Conservation (phyloP, 257 asterid species). For the Anisodus tanguticus region DNA sequence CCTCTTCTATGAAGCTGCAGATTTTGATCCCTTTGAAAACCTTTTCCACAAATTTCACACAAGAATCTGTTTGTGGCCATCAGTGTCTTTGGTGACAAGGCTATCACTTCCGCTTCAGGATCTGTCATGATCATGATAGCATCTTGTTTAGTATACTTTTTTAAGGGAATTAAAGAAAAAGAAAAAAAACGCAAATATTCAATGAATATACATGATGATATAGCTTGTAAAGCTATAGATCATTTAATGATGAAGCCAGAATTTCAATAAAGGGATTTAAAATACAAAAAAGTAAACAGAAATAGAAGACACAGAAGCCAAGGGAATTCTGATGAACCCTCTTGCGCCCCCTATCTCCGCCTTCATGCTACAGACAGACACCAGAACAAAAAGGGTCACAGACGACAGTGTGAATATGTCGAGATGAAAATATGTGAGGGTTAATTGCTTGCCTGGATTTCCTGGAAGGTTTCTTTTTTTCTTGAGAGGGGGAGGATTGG, state of each 20-base stretch:
- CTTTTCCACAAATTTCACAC: slow-evolving; percentile 93
- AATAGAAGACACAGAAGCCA: too few species aligned
- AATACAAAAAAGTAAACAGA: not conserved
- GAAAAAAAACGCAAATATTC: slow-evolving; percentile 10
- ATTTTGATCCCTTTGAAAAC: slow-evolving; percentile 92
- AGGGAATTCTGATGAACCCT: too few species aligned
- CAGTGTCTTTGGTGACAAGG: slow-evolving; percentile 85
- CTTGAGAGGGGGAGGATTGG: slow-evolving; percentile 61
- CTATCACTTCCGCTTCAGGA: slow-evolving; percentile 90
- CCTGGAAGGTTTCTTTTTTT: slow-evolving; percentile 96
- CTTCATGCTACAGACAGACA: not conserved
- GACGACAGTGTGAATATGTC: not conserved
- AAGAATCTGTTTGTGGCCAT: slow-evolving; percentile 91
- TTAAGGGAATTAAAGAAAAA: not conserved
- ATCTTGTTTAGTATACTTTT: not conserved
- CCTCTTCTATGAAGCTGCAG: slow-evolving; percentile 91
- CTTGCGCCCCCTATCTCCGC: not conserved
- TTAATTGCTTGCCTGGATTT: slow-evolving; percentile 62
- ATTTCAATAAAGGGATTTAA: not conserved
- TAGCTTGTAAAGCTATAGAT: not conserved
- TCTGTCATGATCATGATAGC: slow-evolving; percentile 42
- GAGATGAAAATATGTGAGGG: not conserved
- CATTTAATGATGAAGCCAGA: not conserved
- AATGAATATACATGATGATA: slow-evolving; percentile 30
- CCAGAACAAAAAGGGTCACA: not conserved